Evolutionary conservation across 495 filamentous ascomycete genomes (phyloP).

Genomic region (Podospora australis): DNA sequence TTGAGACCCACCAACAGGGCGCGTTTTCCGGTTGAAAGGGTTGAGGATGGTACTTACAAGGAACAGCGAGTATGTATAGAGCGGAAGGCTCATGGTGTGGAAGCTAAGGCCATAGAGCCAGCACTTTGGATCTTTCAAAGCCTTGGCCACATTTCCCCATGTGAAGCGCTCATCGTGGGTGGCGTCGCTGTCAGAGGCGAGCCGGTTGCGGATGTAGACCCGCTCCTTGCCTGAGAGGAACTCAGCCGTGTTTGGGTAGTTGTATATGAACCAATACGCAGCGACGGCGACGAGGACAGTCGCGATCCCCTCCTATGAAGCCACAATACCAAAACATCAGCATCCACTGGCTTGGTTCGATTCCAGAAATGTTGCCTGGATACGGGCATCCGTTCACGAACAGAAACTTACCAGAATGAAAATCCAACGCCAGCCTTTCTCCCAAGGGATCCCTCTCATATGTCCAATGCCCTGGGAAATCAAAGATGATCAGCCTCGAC

Average conservation of each 20-base stretch:
- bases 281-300: conserved; percentile 56
- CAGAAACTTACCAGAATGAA: conserved; percentile 59
- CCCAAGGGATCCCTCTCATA: conserved; percentile 58
- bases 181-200: conserved; percentile 56
- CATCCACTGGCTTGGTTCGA: background rate
- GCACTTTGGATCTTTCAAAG: conserved; percentile 63
- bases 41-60: conserved; percentile 43
- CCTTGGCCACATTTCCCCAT: conserved; percentile 58
- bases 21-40: background rate
- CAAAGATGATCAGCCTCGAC: background rate
- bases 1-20: background rate
- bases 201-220: conserved; percentile 50
- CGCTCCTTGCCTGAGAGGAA: conserved; percentile 63
- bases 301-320: conserved; percentile 58
- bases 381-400: background rate
- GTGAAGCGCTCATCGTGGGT: conserved; percentile 57
- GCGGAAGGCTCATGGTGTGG: conserved; percentile 66
- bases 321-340: background rate
- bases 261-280: conserved; percentile 65
- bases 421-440: conserved; percentile 77
- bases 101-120: conserved; percentile 69
- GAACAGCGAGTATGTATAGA: conserved; percentile 76
- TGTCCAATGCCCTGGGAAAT: conserved; percentile 40
- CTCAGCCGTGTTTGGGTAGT: conserved; percentile 62
- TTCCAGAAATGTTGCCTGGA: background rate